Evolutionary conservation across 805 yeast genomes (phyloP).

Genomic region (Blastobotrys robertii): DNA sequence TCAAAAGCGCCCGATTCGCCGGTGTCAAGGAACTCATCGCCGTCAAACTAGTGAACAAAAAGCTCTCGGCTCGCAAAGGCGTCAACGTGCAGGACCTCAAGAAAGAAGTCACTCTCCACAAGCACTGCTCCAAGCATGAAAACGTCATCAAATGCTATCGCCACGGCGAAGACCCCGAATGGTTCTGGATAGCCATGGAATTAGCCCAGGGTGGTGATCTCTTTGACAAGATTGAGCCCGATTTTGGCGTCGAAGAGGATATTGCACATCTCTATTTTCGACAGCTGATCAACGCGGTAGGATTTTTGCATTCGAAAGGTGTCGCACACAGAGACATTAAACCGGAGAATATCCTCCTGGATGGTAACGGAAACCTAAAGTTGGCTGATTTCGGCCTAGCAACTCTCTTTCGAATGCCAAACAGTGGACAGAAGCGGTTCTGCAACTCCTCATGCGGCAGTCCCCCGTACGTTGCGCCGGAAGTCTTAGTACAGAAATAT

Average conservation of each 20-base stretch:
- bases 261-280: constrained; percentile 60
- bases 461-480: constrained; percentile 77
- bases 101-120: constrained; percentile 51
- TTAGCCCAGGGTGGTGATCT: constrained; percentile 67
- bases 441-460: constrained; percentile 48
- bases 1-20: constrained; percentile 38
- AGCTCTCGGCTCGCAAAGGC: constrained; percentile 8
- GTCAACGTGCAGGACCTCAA: constrained; percentile 6
- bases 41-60: constrained; percentile 43
- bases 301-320: constrained; percentile 51
- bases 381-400: constrained; percentile 76
- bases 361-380: constrained; percentile 54
- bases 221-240: constrained; percentile 72
- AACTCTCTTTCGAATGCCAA: constrained; percentile 41
- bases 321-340: constrained; percentile 58
- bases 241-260: constrained; percentile 54
- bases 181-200: constrained; percentile 61
- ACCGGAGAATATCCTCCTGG: constrained; percentile 60
- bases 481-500: constrained; percentile 42
- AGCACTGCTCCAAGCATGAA: constrained; percentile 46
- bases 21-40: constrained; percentile 40
- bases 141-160: constrained; percentile 49
- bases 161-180: constrained; percentile 44
- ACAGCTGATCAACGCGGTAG: constrained; percentile 53
- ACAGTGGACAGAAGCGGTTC: constrained; percentile 31